Evolutionary conservation across 805 yeast species (phyloP), one percentile per base, ranked within the genome.

Genomic region (Cyberlindnera saturnus): DNA sequence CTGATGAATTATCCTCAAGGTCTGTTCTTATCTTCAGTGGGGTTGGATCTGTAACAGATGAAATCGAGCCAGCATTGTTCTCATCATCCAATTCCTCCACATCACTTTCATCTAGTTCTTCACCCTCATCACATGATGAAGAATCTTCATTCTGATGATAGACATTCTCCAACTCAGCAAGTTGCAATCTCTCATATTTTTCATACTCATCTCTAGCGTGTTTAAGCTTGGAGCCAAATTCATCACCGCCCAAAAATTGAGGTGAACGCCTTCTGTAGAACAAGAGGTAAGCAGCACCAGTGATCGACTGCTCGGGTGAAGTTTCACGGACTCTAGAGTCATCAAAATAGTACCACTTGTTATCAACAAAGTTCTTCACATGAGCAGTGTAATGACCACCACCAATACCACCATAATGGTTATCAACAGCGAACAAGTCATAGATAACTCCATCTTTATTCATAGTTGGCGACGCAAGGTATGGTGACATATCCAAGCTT

Each of bases 371-470:
- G 57, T 90, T 90, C 60, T 82, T 84, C 0, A 77, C 96, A 56
- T 80, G 83, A 0, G 98, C 86, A 1, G 99, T 93, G 63, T 93
- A 91, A 67, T 93, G 98, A 2, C 99, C 98, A 5, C 98, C 98
- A 0, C 98, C 97, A 16, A 91, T 69, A 0, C 97, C 96, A 40
- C 98, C 99, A 60, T 74, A 89, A 59, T 93, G 99, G 60, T 91
- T 93, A 60, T 90, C 98, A 18, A 93, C 96, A 0, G 93, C 98
- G 54, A 86, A 73, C 48, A 93, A 67, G 59, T 93, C 98, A 62
- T 91, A 91, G 1, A 86, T 59, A n/a, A 63, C 52, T 4, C 62
- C 64, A 35, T 51, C 43, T 5, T 54, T 57, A 39, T 53, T 52
- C 34, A 50, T 60, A 4, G 51, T 46, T 28, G 59, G 36, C 55